Conservation (phyloP, 768 basidiomycete species). For the Suillus subluteus region DNA sequence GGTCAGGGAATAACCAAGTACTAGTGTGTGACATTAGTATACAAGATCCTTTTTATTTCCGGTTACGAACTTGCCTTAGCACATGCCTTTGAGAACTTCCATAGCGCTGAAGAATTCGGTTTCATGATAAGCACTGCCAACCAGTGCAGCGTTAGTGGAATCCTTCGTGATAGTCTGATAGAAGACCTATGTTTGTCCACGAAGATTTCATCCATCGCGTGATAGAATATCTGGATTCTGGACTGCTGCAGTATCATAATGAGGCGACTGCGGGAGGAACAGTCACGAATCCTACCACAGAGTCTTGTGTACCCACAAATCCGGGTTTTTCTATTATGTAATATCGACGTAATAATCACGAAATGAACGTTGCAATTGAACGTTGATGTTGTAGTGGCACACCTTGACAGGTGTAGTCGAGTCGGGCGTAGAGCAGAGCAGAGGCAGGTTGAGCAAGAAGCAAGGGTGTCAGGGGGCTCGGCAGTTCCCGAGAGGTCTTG, state of each 20-base stretch:
- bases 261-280: background rate
- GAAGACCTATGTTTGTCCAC: background rate
- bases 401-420: too few relatives aligned
- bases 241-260: too few relatives aligned
- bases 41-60: background rate
- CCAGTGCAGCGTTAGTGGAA: background rate
- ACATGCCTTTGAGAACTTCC: background rate
- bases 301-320: too few relatives aligned
- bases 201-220: background rate
- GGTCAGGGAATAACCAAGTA: background rate
- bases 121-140: background rate
- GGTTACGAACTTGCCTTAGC: background rate
- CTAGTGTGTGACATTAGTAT: background rate
- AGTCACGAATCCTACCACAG: too few relatives aligned
- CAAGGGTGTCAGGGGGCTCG: too few relatives aligned
- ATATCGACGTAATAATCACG: too few relatives aligned
- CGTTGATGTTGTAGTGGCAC: too few relatives aligned
- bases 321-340: too few relatives aligned
- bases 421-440: too few relatives aligned
- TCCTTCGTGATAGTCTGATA: background rate
- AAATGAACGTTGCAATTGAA: too few relatives aligned
- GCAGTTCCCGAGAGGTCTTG: too few relatives aligned
- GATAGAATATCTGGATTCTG: background rate
- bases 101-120: background rate
- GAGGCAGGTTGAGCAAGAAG: too few relatives aligned